Evolutionary conservation across 2,329 filamentous ascomycete species (phyloP).

Genomic region (Aspergillus brunneoviolaceus): DNA sequence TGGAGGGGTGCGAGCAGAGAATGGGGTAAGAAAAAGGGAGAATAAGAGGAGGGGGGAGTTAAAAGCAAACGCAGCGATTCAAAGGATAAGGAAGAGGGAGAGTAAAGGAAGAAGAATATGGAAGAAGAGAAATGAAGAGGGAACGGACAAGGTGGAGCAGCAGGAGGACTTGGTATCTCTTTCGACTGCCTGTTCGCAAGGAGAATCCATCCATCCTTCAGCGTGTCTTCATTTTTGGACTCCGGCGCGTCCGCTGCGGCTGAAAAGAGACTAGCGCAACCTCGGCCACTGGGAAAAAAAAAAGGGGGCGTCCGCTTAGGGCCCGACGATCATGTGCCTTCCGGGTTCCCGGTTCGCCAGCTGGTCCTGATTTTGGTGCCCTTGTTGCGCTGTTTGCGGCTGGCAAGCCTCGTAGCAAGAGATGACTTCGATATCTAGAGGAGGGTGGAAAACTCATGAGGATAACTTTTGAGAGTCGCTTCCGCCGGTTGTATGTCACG

Average conservation of each 20-base stretch:
- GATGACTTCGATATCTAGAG: too few species aligned
- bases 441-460: not conserved
- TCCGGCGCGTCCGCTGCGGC: conserved; percentile 27
- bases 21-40: conserved; percentile 12
- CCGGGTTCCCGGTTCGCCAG: conserved; percentile 8
- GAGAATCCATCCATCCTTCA: conserved; percentile 10
- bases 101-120: conserved; percentile 31
- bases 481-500: not conserved
- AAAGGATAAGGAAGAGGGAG: conserved; percentile 17
- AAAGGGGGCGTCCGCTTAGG: conserved; percentile 27
- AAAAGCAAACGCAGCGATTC: conserved; percentile 39
- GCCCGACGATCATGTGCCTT: conserved; percentile 18
- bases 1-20: not conserved
- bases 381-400: not conserved
- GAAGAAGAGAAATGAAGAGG: conserved; percentile 6
- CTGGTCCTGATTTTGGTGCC: not conserved
- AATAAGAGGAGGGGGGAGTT: conserved; percentile 10
- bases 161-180: not conserved
- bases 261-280: conserved; percentile 27
- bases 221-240: conserved; percentile 17
- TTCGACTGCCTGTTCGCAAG: conserved; percentile 9
- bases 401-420: not conserved
- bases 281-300: conserved; percentile 12
- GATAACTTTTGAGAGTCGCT: not conserved
- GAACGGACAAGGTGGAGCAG: conserved; percentile 13